These are phyloP conservation scores for Apiospora arundinis DNA, from an alignment of 2,329 filamentous ascomycete genomes.

Conservation along the genomic window DNA sequence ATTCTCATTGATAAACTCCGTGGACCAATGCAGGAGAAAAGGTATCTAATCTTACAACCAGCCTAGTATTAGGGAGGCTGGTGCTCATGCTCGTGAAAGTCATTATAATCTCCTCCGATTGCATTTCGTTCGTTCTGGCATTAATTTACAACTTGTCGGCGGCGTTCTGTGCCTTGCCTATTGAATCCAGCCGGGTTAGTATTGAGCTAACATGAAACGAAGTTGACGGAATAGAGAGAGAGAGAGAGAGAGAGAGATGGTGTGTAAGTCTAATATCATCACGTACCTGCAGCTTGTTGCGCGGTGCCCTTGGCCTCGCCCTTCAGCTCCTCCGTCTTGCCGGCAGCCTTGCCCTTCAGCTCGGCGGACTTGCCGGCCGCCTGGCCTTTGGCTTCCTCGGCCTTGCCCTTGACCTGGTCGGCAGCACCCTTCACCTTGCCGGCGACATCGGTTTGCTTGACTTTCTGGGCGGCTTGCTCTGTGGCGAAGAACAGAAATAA, in stretches of 20 bases:
- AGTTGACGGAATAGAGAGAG: not conserved
- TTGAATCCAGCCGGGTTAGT: not conserved
- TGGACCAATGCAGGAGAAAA: slow-evolving; percentile 21
- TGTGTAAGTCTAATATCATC: not conserved
- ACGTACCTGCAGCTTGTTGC: slow-evolving; percentile 24
- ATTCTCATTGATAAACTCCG: slow-evolving; percentile 19
- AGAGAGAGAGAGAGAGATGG: too few relatives aligned
- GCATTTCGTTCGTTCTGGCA: not conserved
- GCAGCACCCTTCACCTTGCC: slow-evolving; percentile 45
- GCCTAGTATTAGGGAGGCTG: not conserved
- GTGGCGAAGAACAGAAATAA: slow-evolving; percentile 13
- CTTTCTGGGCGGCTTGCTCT: slow-evolving; percentile 51
- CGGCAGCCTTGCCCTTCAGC: slow-evolving; percentile 26
- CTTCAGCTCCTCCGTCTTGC: slow-evolving; percentile 38
- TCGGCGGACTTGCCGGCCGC: slow-evolving; percentile 36
- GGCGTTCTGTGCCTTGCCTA: slow-evolving; percentile 27
- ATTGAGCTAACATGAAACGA: not conserved
- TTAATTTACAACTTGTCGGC: slow-evolving; percentile 24
- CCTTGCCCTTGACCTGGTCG: slow-evolving; percentile 37
- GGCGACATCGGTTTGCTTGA: slow-evolving; percentile 51
- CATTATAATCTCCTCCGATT: not conserved
- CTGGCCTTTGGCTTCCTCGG: slow-evolving; percentile 38
- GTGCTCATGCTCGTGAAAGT: slow-evolving; percentile 12
- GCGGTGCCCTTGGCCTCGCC: slow-evolving; percentile 43
- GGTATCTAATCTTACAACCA: slow-evolving; percentile 20